Conservation (phyloP, 345 rosid genomes). For the Rhizophora mangle region DNA sequence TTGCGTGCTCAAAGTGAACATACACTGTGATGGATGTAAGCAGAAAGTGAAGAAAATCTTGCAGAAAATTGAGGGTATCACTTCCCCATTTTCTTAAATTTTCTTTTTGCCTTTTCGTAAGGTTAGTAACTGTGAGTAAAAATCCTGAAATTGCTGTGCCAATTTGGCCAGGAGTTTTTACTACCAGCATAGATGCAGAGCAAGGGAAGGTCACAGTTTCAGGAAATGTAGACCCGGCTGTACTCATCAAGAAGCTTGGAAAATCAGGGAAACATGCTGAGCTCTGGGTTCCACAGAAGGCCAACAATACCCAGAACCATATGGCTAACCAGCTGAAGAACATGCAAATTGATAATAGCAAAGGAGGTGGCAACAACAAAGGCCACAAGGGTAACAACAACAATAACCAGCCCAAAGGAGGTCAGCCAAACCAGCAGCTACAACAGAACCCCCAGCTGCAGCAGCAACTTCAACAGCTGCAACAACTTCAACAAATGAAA, state of each 20-base stretch:
- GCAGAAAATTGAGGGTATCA: slow-evolving; percentile 86
- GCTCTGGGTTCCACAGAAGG: slow-evolving; percentile 65
- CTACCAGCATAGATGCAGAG: slow-evolving; percentile 67
- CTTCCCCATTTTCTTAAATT: background rate
- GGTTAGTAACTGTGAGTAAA: background rate
- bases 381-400: slow-evolving; percentile 45
- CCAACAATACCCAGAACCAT: slow-evolving; percentile 49
- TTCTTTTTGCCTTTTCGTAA: background rate
- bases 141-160: background rate
- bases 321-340: slow-evolving; percentile 62
- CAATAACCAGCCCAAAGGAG: slow-evolving; percentile 52
- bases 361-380: slow-evolving; percentile 53
- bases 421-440: slow-evolving; percentile 42
- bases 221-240: slow-evolving; percentile 61
- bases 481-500: slow-evolving; percentile 66
- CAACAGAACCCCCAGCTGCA: slow-evolving; percentile 52
- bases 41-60: slow-evolving; percentile 87
- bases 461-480: slow-evolving; percentile 31
- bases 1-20: slow-evolving; percentile 89
- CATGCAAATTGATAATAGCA: slow-evolving; percentile 67
- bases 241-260: slow-evolving; percentile 80
- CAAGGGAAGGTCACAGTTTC: slow-evolving; percentile 81
- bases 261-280: slow-evolving; percentile 94
- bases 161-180: slow-evolving; percentile 64
- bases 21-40: slow-evolving; percentile 93